Evolutionary conservation across 176 grass and related monocot species (phyloP).

Genomic region (Canna indica): DNA sequence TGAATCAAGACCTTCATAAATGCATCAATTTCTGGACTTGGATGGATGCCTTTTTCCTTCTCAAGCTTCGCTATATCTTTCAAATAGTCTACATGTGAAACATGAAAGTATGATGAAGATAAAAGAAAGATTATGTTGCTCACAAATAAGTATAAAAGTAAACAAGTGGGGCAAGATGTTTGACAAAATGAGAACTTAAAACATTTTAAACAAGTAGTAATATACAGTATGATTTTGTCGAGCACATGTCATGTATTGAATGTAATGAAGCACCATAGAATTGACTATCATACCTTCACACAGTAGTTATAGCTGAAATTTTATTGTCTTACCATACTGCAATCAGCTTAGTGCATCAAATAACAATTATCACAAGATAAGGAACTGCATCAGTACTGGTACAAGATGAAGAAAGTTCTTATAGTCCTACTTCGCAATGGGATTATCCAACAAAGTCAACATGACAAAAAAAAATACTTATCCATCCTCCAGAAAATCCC

Average conservation of each 20-base stretch:
- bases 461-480: neutral
- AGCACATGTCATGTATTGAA: too few species aligned
- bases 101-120: conserved; percentile 2
- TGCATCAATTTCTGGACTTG: conserved; percentile 69
- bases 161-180: neutral
- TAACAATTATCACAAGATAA: too few species aligned
- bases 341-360: too few species aligned
- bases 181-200: neutral
- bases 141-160: neutral
- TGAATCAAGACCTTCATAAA: conserved; percentile 61
- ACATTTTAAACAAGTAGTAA: neutral
- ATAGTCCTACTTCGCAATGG: neutral
- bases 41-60: conserved; percentile 35
- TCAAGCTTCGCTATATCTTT: conserved; percentile 49
- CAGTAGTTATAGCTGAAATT: too few species aligned
- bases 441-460: neutral
- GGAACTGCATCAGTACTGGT: too few species aligned
- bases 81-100: conserved; percentile 33
- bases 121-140: conserved; percentile 1
- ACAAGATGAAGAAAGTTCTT: too few species aligned
- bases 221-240: neutral
- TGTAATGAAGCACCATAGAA: too few species aligned
- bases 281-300: too few species aligned
- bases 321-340: too few species aligned
- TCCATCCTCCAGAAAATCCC: neutral